Conservation (phyloP, 768 basidiomycete species). For the Leccinum ochraceum region DNA sequence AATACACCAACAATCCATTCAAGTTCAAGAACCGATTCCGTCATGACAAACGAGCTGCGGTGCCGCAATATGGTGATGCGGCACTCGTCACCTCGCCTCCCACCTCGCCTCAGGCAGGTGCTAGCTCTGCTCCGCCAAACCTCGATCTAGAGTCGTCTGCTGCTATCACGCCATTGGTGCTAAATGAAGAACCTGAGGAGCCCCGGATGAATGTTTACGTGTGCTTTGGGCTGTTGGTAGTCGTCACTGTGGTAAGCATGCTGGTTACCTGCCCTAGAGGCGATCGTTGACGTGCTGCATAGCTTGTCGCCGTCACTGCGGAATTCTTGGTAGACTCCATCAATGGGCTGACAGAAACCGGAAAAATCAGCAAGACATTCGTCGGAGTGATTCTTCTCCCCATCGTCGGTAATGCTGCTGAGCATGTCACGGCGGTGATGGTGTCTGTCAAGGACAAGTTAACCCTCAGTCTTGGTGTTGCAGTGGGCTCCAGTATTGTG, state of each 20-base stretch:
- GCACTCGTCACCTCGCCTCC: constrained; percentile 8
- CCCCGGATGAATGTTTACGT: constrained; percentile 56
- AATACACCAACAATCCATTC: constrained; percentile 46
- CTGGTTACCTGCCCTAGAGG: background rate
- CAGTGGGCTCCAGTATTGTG: constrained; percentile 85
- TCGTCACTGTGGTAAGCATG: constrained; percentile 60
- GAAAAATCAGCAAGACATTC: constrained; percentile 72
- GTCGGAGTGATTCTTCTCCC: constrained; percentile 88
- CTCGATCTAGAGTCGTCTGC: constrained; percentile 16
- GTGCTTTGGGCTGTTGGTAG: constrained; percentile 51
- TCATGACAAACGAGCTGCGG: constrained; percentile 10
- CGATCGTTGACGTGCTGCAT: background rate
- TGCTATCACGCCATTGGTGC: background rate
- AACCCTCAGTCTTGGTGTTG: constrained; percentile 83
- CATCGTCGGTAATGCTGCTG: constrained; percentile 90
- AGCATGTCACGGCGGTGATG: constrained; percentile 89
- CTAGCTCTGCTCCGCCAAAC: background rate
- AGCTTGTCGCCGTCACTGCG: constrained; percentile 59
- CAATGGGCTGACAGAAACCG: constrained; percentile 59
- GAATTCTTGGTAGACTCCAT: constrained; percentile 82
- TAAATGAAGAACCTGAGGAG: constrained; percentile 39
- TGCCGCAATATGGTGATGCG: constrained; percentile 6
- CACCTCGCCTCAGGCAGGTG: background rate
- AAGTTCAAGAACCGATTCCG: constrained; percentile 21
- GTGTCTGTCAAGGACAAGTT: constrained; percentile 91